Evolutionary conservation across 2,329 filamentous ascomycete genomes (phyloP).

Genomic region (Colletotrichum costaricense): DNA sequence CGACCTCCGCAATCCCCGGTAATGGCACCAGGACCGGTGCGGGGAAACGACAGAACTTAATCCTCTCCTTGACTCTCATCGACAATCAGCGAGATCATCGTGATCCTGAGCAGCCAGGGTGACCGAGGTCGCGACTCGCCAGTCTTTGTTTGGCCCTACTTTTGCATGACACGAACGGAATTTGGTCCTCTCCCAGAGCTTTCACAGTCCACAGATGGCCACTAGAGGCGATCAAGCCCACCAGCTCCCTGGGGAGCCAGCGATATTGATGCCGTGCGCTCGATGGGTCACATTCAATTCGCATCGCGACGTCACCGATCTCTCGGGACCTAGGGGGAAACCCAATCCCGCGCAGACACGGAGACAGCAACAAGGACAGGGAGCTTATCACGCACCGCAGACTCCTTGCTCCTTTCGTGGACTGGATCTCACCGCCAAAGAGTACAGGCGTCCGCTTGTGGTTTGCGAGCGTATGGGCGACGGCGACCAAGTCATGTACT

Average conservation of each 20-base stretch:
- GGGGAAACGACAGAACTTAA: background rate
- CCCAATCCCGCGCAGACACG: background rate
- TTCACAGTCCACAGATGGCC: no score
- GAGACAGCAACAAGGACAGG: background rate
- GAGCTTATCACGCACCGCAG: background rate
- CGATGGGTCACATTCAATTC: background rate
- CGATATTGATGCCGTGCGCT: background rate
- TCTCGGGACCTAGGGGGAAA: background rate
- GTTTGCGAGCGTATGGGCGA: background rate
- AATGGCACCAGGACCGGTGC: background rate
- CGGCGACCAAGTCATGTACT: background rate
- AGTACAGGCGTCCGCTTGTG: background rate
- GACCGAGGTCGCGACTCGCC: background rate
- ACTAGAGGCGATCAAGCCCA: background rate
- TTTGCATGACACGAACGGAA: background rate
- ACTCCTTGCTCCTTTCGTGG: background rate
- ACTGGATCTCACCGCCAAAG: background rate
- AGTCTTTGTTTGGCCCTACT: background rate
- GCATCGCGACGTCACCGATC: background rate
- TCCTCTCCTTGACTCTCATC: background rate
- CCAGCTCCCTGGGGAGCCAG: background rate
- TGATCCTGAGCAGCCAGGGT: background rate
- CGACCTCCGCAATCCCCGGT: background rate
- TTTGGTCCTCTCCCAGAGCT: background rate
- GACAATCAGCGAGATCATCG: background rate